Base-by-base conservation (phyloP, 192 early-diverging fungal genomes). In the Chytriomyces sp. region DNA sequence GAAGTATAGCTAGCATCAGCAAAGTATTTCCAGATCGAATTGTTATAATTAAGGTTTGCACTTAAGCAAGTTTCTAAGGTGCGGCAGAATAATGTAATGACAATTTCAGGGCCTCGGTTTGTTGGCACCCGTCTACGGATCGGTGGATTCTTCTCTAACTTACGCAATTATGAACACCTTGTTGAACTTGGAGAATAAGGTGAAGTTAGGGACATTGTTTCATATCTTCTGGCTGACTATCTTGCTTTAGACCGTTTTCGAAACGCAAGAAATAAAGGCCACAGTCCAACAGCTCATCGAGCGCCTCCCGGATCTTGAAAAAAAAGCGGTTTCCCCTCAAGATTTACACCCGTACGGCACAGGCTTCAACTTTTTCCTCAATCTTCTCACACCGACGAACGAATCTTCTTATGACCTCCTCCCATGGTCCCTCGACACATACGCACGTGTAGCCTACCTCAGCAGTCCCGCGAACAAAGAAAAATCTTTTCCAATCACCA, bases 381-480 rank as follows among this genome's bases (percentile, higher is more conserved):
- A 80, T 61, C 64, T 88, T 2, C 64, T 88, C 54, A 81, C 64
- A 34, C 77, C 82, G 17, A 41, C 77, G 53, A 78, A 88, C 52
- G 86, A 88, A 61, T 73, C 72, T 67, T 76, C 80, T 6, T 86
- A 81, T 41, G 84, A 88, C 63, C 70, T 88, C 17, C 77, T 88
- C 2, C 70, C 82, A 1, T 88, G 86, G 86, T 71, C 86, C 12
- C 68, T 88, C 1, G 81, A 84, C 63, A 75, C 37, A 0, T 88
- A 74, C 55, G 71, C 81, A 3, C 52, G 40, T 6, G 67, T 62
- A 34, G 56, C 66, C 26, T 52, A 44, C 70, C 65, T 7, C 5
- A 54, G 41, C n/a, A 72, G 17, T 17, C 55, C 41, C 32, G 39
- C 25, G 55, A 75, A 77, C 6, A 38, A 63, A 34, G 34, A 31